Evolutionary conservation across 1,284 basidiomycete genomes (phyloP), one percentile per base, ranked within the genome.

Genomic region (Kalmanozyma brasiliensis): DNA sequence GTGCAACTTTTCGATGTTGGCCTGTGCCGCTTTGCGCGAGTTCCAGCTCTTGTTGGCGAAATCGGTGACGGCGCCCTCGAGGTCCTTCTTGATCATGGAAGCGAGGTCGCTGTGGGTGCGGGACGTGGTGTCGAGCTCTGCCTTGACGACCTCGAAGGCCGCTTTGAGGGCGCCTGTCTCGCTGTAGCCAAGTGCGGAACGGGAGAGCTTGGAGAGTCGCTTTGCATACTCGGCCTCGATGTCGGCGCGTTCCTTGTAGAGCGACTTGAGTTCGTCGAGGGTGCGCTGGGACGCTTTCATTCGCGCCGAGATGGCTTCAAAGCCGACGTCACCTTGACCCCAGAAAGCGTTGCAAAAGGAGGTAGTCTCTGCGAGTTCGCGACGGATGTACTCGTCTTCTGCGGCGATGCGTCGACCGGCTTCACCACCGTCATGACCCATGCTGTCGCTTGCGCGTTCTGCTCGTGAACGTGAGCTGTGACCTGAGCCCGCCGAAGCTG

Each of bases 331-430:
- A 37, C 74, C 73, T 7, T 72, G 67, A 29, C 74, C 77, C 95
- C 95, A 98, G 84, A 98, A 98, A 1, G 93, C 88, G 83, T 98
- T 98, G 83, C 94, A 98, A 84, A 94, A 98, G 84, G 95, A 91
- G 74, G 61, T 67, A 10, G 65, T 56, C 33, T 78, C 76, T 89
- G 84, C 13, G 20, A 77, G 67, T 49, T 78, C 74, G 8, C 48
- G 55, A 33, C 74, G 60, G 26, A 74, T 74, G 52, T 71, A 69
- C 37, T 76, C 74, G 58, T 74, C 76, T 49, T 77, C 74, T 14
- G 67, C 76, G 3, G 76, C 76, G 41, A 64, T 58, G 22, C 73
- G 58, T 30, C 71, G 47, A 26, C 74, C 70, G 2, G 61, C 67
- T 53, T 77, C 76, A 3, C 74, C 76, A 20, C 76, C 74, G 23